Evolutionary conservation across 306 rosid genomes (phyloP).

Genomic region (peach (Prunus persica)): Prunus_persica_NCBIv2 NC_034010.1:25884501-25885000

Average conservation of each 20-base stretch:
- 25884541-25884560: background rate
- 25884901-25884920: too few relatives aligned
- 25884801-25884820: background rate
- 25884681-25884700: constrained; percentile 4
- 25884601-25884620: constrained; percentile 1
- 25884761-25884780: background rate
- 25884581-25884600: background rate
- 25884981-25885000: too few relatives aligned
- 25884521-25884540: background rate
- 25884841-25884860: background rate
- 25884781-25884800: background rate
- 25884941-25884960: too few relatives aligned
- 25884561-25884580: background rate
- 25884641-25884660: background rate
- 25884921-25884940: too few relatives aligned
- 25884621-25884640: background rate
- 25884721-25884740: background rate
- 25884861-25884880: background rate
- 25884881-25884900: too few relatives aligned
- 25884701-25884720: constrained; percentile 9
- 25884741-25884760: background rate
- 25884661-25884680: background rate
- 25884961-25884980: too few relatives aligned
- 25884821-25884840: background rate
- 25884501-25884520: background rate